Evolutionary conservation across 805 yeast species (phyloP), one percentile per base, ranked within the genome.

Genomic region (Suhomyces canberraensis): DNA sequence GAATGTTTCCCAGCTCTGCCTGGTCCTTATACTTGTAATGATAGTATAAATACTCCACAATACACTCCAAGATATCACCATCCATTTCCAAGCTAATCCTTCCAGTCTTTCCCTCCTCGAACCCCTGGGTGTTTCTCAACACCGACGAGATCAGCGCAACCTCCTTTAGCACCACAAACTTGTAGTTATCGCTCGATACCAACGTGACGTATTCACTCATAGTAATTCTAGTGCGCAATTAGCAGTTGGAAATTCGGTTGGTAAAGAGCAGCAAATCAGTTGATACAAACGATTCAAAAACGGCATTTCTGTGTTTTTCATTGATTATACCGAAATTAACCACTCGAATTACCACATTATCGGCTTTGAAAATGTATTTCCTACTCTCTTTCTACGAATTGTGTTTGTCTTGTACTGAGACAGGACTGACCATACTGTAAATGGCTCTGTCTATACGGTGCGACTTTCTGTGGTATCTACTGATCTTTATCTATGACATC

Each of bases 21-120:
- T 56, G 61, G 33, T 76, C 78, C 44, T 71, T 76, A 54, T 85
- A 86, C 48, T 84, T 81, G 41, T 72, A 57, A 49, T 84, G 79
- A 54, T 85, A 90, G 54, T 84, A 80, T 22, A 91, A 61, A 50
- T 93, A 91, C 49, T 91, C 97, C 28, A 86, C 83, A 8, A 91
- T 81, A 49, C 87, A 85, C 44, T 79, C 84, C 29, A 93, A 64
- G 15, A 89, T 71, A 22, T 74, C 75, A 0, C 85, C 83, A 41
- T 84, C 84, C 59, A 89, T 76, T 42, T 82, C 87, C 36, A 50
- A 69, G 69, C 56, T 64, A 29, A 88, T 78, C 30, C 66, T 67
- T 63, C 84, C 50, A 60, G 79, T 45, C 66, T 71, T 25, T 72
- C 78, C 67, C 77, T 95, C 64, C 63, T 76, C 65, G 75, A 69